Evolutionary conservation across 176 grass and related monocot genomes (phyloP).

Genomic region (Themeda triandra): DNA sequence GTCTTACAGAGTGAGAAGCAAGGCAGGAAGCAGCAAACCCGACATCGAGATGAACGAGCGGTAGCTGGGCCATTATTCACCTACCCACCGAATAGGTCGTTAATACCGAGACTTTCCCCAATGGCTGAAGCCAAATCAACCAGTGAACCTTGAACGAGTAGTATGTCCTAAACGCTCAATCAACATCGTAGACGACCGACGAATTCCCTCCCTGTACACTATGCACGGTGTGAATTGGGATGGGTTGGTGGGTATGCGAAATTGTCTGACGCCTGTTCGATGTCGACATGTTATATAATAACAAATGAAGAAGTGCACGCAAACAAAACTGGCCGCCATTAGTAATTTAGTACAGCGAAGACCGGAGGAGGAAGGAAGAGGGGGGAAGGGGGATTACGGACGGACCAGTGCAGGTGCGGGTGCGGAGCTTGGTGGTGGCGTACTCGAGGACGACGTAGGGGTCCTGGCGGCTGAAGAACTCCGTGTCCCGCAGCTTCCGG

Average conservation of each 20-base stretch:
- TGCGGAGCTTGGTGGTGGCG: conserved; percentile 67
- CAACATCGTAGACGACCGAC: not conserved
- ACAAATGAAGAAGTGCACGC: not conserved
- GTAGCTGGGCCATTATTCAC: not conserved
- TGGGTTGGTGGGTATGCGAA: not conserved
- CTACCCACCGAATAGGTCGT: not conserved
- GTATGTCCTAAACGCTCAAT: no score
- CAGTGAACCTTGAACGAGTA: not conserved
- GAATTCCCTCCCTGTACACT: no score
- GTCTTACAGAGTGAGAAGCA: not conserved
- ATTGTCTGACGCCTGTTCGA: no score
- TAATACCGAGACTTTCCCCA: not conserved
- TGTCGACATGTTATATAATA: not conserved
- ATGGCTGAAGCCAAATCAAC: no score
- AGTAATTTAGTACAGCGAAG: no score
- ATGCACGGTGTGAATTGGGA: no score
- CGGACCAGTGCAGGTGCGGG: conserved; percentile 85
- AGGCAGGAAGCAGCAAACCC: not conserved
- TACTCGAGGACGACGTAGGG: conserved; percentile 89
- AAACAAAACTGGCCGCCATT: not conserved
- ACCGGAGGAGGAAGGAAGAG: no score
- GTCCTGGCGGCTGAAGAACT: conserved; percentile 81
- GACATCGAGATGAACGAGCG: not conserved
- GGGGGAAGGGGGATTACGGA: not conserved
- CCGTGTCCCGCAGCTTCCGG: conserved; percentile 76